Conservation (phyloP, 192 early-diverging fungal genomes). For the Haplosporangium gracile region DNA sequence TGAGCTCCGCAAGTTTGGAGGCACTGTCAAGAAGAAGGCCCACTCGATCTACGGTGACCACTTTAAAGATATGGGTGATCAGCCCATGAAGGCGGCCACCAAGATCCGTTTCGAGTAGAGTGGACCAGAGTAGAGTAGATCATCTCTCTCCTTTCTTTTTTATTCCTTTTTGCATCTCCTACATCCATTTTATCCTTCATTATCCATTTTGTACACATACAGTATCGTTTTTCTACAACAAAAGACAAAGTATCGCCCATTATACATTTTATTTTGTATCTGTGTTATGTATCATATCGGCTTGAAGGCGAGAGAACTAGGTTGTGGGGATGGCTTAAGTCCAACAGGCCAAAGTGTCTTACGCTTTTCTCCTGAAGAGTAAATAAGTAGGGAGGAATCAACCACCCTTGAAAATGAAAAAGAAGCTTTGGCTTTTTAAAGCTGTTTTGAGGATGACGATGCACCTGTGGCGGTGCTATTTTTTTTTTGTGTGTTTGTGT, state of each 20-base stretch:
- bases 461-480: too few relatives aligned
- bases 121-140: background rate
- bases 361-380: too few relatives aligned
- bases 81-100: slow-evolving; percentile 76
- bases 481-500: too few relatives aligned
- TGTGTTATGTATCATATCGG: background rate
- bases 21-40: slow-evolving; percentile 97
- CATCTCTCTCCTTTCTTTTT: slow-evolving; percentile 3
- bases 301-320: background rate
- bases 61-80: slow-evolving; percentile 89
- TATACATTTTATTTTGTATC: background rate
- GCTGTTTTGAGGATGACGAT: background rate
- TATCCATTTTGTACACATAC: background rate
- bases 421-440: background rate
- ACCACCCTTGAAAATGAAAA: too few relatives aligned
- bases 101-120: slow-evolving; percentile 85
- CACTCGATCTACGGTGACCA: slow-evolving; percentile 96
- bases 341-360: too few relatives aligned
- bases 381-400: too few relatives aligned
- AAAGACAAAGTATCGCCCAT: background rate
- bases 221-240: background rate
- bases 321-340: too few relatives aligned
- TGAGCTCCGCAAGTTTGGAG: slow-evolving; percentile 93
- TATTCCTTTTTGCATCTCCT: background rate
- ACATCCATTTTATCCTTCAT: background rate